phyloP scores from a whole-genome alignment of 129 eudicot species.

The Kitagawia praeruptora region DNA sequence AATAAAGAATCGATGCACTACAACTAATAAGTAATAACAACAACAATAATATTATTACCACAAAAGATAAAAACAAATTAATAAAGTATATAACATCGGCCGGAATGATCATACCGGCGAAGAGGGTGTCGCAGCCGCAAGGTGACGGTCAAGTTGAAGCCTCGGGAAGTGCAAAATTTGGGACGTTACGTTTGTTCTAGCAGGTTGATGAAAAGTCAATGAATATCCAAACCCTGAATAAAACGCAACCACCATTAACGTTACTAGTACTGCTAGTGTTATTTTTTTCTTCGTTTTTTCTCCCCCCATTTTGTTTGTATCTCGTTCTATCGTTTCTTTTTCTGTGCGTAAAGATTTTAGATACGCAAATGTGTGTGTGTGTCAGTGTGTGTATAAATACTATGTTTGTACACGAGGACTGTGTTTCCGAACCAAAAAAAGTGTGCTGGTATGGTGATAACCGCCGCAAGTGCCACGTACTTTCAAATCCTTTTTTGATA shows the following conservation, averaged over 20 bases:
- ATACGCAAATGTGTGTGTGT: neutral
- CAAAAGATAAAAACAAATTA: too few relatives aligned
- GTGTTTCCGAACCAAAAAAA: neutral
- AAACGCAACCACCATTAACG: neutral
- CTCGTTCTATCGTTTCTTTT: neutral
- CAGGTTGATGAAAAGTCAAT: neutral
- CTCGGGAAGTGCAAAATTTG: neutral
- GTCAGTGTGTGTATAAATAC: neutral
- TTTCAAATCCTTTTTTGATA: neutral
- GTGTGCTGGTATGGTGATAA: neutral
- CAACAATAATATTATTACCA: neutral
- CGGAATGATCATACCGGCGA: conserved; percentile 1
- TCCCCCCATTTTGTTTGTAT: neutral
- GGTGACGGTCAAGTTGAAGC: neutral
- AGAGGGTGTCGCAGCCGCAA: neutral
- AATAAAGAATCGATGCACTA: neutral
- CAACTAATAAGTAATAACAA: neutral
- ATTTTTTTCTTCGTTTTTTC: neutral
- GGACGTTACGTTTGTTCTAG: neutral
- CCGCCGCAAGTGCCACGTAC: neutral
- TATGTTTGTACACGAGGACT: neutral
- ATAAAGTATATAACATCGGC: neutral
- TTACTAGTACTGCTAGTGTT: neutral
- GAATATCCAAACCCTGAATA: neutral
- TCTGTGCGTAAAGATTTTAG: neutral